Evolutionary conservation across 202 grass and related monocot species (phyloP), one percentile per base, ranked within the genome.

Genomic region (Schoenoplectus tabernaemontani): DNA sequence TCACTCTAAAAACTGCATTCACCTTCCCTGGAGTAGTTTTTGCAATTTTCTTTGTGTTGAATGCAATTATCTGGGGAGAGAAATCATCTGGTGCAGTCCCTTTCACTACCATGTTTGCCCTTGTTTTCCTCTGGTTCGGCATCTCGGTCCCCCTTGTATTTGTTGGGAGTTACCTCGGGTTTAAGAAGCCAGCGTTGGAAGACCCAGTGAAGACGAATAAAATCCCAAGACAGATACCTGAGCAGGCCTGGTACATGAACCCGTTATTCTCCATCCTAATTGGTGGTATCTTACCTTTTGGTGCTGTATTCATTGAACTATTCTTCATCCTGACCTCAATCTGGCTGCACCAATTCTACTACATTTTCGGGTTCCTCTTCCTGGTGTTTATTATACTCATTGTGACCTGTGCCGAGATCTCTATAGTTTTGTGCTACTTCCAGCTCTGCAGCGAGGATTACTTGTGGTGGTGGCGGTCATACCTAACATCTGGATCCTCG

Each of bases 211-310:
- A 93, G 59, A 97, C 93, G 51, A 97, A 97, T 75, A 97, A 97
- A 80, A 97, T 97, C 68, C 91, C 93, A n/a, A 89, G 93, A 47
- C 91, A 93, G 64, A 89, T 97, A 34, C 93, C 91, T 71, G 85
- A 91, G 79, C 93, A 97, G 51, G 89, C 93, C 32, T 97, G 93
- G 93, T 97, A 97, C 83, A 97, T 97, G 93, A 91, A 97, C 82
- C 84, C 93, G 56, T 67, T 91, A 24, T 90, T 97, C 53, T 97
- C 90, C 0, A 93, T 97, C 78, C 63, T 97, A 54, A 93, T 93
- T 2, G 91, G 93, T 59, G 93, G 93, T 33, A 93, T 97, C 66
- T 89, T 97, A 82, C 93, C 93, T 9, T 97, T 96, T 60, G 93
- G 93, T 54, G 90, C 93, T 48, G 90, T 96, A 50, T 96, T 96